Percentiles rank a stretch among this genome's conserved stretches.
Evolutionary conservation across 1,284 basidiomycete genomes (phyloP).

Genomic region (Abortiporus biennis): DNA sequence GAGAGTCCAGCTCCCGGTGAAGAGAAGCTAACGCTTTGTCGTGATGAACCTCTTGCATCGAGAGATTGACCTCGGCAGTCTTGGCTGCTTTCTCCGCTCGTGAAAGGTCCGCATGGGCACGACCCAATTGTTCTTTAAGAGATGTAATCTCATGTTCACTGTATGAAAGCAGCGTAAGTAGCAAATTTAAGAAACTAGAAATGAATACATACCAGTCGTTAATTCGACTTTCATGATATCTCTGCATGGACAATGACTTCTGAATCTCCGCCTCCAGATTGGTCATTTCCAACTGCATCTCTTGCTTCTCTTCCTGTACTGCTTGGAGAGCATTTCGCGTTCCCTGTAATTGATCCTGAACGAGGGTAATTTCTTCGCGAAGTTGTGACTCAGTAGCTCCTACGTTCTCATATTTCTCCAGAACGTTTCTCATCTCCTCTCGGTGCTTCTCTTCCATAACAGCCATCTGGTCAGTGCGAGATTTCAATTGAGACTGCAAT

Average conservation of each 20-base stretch:
- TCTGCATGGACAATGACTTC: slow-evolving; percentile 48
- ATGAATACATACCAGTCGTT: slow-evolving; percentile 43
- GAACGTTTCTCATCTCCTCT: slow-evolving; percentile 8
- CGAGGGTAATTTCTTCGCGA: slow-evolving; percentile 20
- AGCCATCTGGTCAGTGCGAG: slow-evolving; percentile 28
- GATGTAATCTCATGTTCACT: slow-evolving; percentile 43
- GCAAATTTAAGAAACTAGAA: slow-evolving; percentile 4
- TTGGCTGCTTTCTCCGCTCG: slow-evolving; percentile 52
- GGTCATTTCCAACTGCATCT: slow-evolving; percentile 49
- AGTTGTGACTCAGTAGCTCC: slow-evolving; percentile 21
- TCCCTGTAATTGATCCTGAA: slow-evolving; percentile 24
- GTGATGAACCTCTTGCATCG: slow-evolving; percentile 55
- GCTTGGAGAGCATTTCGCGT: slow-evolving; percentile 16
- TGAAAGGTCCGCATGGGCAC: slow-evolving; percentile 35
- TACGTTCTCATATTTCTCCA: slow-evolving; percentile 15
- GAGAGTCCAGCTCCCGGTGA: slow-evolving; percentile 45
- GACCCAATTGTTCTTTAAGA: slow-evolving; percentile 43
- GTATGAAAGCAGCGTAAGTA: slow-evolving; percentile 2
- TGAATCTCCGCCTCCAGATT: slow-evolving; percentile 59
- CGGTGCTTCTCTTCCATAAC: slow-evolving; percentile 18
- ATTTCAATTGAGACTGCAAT: slow-evolving; percentile 28
- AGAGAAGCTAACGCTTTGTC: slow-evolving; percentile 54
- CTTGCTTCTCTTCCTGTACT: slow-evolving; percentile 42
- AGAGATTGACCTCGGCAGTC: slow-evolving; percentile 56
- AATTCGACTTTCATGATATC: slow-evolving; percentile 55